A percentile compares a stretch with the other conserved stretches of the same genome.
Evolutionary conservation across 1,284 basidiomycete genomes (phyloP).

Genomic region (Marasmius tenuissimus): DNA sequence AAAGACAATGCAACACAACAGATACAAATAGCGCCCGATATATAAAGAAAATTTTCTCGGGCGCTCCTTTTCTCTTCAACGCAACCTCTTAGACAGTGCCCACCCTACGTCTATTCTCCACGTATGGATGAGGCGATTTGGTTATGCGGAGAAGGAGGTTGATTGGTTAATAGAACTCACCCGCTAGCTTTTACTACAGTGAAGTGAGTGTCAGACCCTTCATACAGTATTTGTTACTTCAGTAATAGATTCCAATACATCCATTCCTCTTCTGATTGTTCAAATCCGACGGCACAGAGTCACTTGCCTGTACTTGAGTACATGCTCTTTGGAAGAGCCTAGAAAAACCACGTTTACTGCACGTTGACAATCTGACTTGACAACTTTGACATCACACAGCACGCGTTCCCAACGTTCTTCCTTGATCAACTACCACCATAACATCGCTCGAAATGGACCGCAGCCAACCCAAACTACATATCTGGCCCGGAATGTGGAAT

Average conservation of each 20-base stretch:
- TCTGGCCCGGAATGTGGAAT: conserved; percentile 69
- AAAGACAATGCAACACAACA: background rate
- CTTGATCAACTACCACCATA: background rate
- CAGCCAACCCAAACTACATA: conserved; percentile 41
- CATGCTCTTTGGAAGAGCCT: too few relatives aligned
- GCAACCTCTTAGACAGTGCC: conserved; percentile 80
- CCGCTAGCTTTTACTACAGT: conserved; percentile 45
- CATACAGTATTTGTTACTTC: conserved; percentile 43
- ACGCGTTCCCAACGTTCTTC: background rate
- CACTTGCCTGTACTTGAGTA: too few relatives aligned
- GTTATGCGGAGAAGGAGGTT: conserved; percentile 62
- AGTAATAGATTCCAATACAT: conserved; percentile 16
- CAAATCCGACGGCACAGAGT: background rate
- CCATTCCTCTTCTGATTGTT: background rate
- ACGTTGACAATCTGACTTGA: too few relatives aligned
- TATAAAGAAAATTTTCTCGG: conserved; percentile 15
- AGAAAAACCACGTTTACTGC: too few relatives aligned
- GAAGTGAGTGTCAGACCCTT: conserved; percentile 73
- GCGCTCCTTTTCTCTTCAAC: conserved; percentile 28
- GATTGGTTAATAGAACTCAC: conserved; percentile 62
- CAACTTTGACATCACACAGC: too few relatives aligned
- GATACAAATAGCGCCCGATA: conserved; percentile 11
- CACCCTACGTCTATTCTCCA: conserved; percentile 42
- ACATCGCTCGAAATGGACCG: background rate
- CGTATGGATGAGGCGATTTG: conserved; percentile 68